These are phyloP conservation scores for Geotrichum macrosporum DNA, from an alignment of 1,139 yeast genomes.

Conservation along the genomic window DNA sequence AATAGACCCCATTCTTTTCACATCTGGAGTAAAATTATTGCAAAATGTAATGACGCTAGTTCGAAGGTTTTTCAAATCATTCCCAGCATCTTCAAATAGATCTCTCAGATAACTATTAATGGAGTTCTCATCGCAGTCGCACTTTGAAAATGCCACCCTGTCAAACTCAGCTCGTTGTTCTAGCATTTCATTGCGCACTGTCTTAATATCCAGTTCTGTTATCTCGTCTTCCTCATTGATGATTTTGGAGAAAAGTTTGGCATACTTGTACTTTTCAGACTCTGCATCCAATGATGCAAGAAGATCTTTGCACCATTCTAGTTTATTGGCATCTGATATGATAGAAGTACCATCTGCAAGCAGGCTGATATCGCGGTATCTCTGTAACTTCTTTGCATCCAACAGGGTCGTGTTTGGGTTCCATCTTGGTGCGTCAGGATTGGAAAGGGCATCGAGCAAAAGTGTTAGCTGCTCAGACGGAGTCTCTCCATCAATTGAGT, in stretches of 20 bases:
- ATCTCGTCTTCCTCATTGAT: constrained; percentile 22
- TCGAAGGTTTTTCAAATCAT: constrained; percentile 17
- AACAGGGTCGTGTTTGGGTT: constrained; percentile 9
- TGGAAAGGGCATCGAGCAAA: constrained; percentile 19
- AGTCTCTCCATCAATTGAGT: constrained; percentile 8
- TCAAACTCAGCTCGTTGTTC: constrained; percentile 23
- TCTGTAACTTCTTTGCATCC: constrained; percentile 1
- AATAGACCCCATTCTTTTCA: not conserved
- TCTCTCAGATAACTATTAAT: constrained; percentile 20
- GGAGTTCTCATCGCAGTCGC: constrained; percentile 7
- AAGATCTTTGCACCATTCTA: constrained; percentile 15
- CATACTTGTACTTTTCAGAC: constrained; percentile 20
- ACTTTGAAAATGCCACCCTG: constrained; percentile 21
- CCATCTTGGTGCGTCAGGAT: constrained; percentile 15
- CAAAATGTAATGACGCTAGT: constrained; percentile 12
- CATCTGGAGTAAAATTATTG: constrained; percentile 1
- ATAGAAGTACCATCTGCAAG: constrained; percentile 8
- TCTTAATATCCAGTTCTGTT: not conserved
- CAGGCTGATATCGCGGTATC: constrained; percentile 5
- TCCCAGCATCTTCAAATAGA: constrained; percentile 16
- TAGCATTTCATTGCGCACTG: constrained; percentile 18
- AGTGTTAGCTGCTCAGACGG: constrained; percentile 10
- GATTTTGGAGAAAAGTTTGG: constrained; percentile 22
- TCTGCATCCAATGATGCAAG: constrained; percentile 16
- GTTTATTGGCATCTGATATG: constrained; percentile 9